Evolutionary conservation across 2,329 filamentous ascomycete species (phyloP).

Genomic region (Aureobasidium sp.): DNA sequence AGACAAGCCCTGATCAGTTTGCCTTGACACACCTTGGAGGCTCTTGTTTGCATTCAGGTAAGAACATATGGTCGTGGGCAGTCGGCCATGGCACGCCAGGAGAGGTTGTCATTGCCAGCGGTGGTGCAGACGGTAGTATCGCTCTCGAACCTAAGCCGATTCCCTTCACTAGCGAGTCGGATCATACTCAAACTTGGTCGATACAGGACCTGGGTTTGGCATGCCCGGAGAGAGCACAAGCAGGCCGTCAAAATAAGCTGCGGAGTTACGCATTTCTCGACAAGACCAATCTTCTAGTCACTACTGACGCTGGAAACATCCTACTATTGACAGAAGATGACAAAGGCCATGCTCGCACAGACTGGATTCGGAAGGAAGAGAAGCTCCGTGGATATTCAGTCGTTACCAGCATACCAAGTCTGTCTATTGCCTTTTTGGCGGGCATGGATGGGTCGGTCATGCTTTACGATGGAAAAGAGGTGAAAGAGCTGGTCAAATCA

Average conservation of each 20-base stretch:
- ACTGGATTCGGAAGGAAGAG: constrained; percentile 27
- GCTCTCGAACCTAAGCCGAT: constrained; percentile 20
- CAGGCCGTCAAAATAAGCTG: constrained; percentile 39
- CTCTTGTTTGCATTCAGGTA: constrained; percentile 67
- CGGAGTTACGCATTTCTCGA: constrained; percentile 59
- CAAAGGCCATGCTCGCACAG: constrained; percentile 20
- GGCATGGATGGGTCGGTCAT: constrained; percentile 40
- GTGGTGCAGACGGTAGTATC: constrained; percentile 74
- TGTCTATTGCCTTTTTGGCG: constrained; percentile 39
- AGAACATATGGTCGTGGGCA: constrained; percentile 80
- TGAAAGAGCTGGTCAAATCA: constrained; percentile 26
- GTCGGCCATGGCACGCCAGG: background rate
- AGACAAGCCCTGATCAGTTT: constrained; percentile 17
- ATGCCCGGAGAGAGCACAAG: constrained; percentile 3
- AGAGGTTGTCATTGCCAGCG: constrained; percentile 49
- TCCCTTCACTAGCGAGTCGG: background rate
- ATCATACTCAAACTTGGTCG: constrained; percentile 9
- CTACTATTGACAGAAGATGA: constrained; percentile 33
- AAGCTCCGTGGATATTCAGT: constrained; percentile 45
- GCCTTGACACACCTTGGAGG: constrained; percentile 49
- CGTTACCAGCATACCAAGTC: constrained; percentile 31
- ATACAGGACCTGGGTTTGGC: background rate
- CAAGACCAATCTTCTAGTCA: constrained; percentile 48
- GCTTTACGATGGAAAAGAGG: constrained; percentile 25
- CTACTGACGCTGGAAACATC: constrained; percentile 52